Percentiles rank a stretch among this genome's conserved stretches.
These are phyloP conservation scores for Oryza glumipatula DNA, from an alignment of 176 grass and related monocot genomes.

Conservation along the genomic window DNA sequence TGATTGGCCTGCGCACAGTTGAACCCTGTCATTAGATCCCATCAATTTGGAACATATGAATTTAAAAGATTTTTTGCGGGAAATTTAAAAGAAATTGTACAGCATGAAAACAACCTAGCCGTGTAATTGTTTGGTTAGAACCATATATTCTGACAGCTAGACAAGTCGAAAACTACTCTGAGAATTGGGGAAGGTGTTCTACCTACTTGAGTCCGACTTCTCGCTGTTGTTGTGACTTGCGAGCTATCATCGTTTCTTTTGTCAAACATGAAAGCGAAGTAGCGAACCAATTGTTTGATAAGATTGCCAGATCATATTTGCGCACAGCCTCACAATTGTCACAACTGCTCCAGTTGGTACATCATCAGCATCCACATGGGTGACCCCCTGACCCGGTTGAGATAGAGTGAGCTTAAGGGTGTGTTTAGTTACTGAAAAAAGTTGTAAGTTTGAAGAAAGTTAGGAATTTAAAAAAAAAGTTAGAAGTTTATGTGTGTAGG, in stretches of 20 bases:
- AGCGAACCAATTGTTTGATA: neutral
- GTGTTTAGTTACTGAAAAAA: too few relatives aligned
- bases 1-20: neutral
- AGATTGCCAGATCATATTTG: neutral
- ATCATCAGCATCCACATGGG: neutral
- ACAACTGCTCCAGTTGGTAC: neutral
- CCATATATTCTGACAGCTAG: neutral
- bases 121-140: neutral
- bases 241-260: neutral
- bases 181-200: conserved; percentile 3
- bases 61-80: neutral
- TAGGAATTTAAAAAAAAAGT: too few relatives aligned
- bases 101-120: neutral
- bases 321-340: neutral
- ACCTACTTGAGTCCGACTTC: neutral
- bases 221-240: neutral
- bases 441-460: too few relatives aligned
- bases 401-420: neutral
- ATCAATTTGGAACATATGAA: neutral
- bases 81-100: neutral
- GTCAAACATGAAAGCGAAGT: conserved; percentile 11
- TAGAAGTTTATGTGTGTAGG: too few relatives aligned
- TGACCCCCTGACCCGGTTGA: neutral
- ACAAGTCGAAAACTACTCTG: neutral
- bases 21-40: neutral